Percentiles rank a stretch among this genome's conserved stretches.
Evolutionary conservation across 352 stramenopile genomes (phyloP).

Genomic region (Blastocystis hominis): DNA sequence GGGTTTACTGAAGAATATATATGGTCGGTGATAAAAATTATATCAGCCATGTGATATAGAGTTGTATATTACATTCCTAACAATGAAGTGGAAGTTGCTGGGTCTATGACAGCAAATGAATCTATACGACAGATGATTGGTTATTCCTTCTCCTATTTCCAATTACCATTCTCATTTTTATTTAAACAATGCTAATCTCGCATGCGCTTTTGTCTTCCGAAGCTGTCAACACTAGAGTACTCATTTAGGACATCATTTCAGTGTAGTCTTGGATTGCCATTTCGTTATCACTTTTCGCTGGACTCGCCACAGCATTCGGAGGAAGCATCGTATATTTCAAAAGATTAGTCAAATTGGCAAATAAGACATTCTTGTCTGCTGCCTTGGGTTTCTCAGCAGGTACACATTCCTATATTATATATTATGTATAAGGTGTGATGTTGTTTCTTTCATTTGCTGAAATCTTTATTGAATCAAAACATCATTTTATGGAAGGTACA

Average conservation of each 20-base stretch:
- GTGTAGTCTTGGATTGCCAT: constrained; percentile 62
- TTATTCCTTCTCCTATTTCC: background rate
- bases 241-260: background rate
- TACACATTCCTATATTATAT: background rate
- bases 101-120: no score
- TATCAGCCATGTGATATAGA: no score
- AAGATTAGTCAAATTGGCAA: constrained; percentile 66
- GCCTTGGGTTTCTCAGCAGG: constrained; percentile 67
- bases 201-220: background rate
- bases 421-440: constrained; percentile 64
- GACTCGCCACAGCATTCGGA: constrained; percentile 67
- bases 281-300: constrained; percentile 66
- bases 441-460: constrained; percentile 71
- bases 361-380: constrained; percentile 65
- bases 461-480: constrained; percentile 64
- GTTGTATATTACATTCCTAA: no score
- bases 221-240: background rate
- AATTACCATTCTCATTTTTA: background rate
- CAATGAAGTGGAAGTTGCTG: no score
- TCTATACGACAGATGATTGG: background rate
- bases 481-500: constrained; percentile 39
- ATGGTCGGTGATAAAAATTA: no score
- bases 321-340: constrained; percentile 70
- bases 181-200: background rate
- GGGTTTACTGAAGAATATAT: no score